A percentile compares a stretch with the other conserved stretches of the same genome.
phyloP scores from a whole-genome alignment of 2,329 filamentous ascomycete species.

The Pleoardoris graminearum region DNA sequence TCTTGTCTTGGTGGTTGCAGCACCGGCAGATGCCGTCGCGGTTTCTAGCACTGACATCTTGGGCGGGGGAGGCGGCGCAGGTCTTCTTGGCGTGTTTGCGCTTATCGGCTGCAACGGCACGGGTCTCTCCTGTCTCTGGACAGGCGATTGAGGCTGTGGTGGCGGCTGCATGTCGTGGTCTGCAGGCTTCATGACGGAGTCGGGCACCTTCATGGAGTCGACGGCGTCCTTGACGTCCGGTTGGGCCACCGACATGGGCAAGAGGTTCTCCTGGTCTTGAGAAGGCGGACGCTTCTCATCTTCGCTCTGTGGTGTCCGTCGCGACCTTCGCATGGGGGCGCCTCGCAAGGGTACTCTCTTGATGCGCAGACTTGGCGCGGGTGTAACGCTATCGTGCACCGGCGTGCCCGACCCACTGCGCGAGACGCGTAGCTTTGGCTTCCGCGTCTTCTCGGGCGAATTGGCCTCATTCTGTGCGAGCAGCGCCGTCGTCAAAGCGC shows the following conservation, averaged over 20 bases:
- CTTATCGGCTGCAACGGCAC: slow-evolving; percentile 57
- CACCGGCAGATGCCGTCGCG: slow-evolving; percentile 80
- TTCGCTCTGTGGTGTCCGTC: slow-evolving; percentile 46
- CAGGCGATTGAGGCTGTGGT: slow-evolving; percentile 32
- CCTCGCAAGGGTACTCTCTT: slow-evolving; percentile 46
- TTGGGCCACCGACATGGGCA: slow-evolving; percentile 37
- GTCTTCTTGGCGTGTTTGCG: slow-evolving; percentile 74
- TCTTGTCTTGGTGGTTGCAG: slow-evolving; percentile 71
- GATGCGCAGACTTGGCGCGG: slow-evolving; percentile 46
- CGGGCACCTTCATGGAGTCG: slow-evolving; percentile 35
- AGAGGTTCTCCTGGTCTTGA: slow-evolving; percentile 83
- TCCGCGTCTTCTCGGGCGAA: slow-evolving; percentile 42
- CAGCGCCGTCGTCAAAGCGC: slow-evolving; percentile 85
- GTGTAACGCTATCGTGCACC: slow-evolving; percentile 45
- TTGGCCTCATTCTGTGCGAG: slow-evolving; percentile 57
- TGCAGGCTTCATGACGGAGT: slow-evolving; percentile 42
- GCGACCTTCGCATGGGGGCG: slow-evolving; percentile 44
- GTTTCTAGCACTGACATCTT: slow-evolving; percentile 98
- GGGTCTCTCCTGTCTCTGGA: slow-evolving; percentile 48
- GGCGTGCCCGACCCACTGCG: slow-evolving; percentile 45
- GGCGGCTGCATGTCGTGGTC: slow-evolving; percentile 28
- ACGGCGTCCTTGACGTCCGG: slow-evolving; percentile 31
- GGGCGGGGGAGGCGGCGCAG: slow-evolving; percentile 78
- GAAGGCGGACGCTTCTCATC: slow-evolving; percentile 44
- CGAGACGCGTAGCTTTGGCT: slow-evolving; percentile 45